A percentile compares a stretch with the other conserved stretches of the same genome.
Evolutionary conservation across 1,284 basidiomycete species (phyloP).

Genomic region (Meripilus lineatus): DNA sequence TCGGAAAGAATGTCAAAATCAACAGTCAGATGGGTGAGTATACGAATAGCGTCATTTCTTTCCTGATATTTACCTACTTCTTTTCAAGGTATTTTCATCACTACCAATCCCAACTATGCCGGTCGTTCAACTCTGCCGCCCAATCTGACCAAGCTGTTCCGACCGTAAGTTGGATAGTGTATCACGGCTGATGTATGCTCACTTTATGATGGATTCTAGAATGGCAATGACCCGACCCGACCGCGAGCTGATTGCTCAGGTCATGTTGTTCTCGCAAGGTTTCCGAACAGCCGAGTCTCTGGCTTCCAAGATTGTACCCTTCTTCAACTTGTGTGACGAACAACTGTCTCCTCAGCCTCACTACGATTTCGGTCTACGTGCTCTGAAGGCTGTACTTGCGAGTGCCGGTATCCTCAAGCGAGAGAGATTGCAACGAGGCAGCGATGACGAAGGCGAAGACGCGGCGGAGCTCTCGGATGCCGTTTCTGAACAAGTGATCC

Average conservation of each 20-base stretch:
- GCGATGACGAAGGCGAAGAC: conserved; percentile 39
- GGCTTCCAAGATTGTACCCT: conserved; percentile 97
- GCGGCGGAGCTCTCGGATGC: conserved; percentile 59
- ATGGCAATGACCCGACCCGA: conserved; percentile 99
- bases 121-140: conserved; percentile 96
- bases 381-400: conserved; percentile 93
- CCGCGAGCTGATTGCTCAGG: conserved; percentile 97
- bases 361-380: conserved; percentile 98
- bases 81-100: conserved; percentile 84
- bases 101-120: conserved; percentile 98
- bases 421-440: conserved; percentile 63
- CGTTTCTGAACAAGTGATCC: conserved; percentile 88
- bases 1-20: conserved; percentile 90
- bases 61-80: conserved; percentile 4
- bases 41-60: conserved; percentile 11
- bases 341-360: conserved; percentile 97
- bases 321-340: conserved; percentile 98
- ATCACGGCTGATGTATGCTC: conserved; percentile 4
- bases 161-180: conserved; percentile 61
- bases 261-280: conserved; percentile 99
- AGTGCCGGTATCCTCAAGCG: conserved; percentile 98
- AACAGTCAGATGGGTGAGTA: conserved; percentile 85
- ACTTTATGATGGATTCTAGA: conserved; percentile 35
- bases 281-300: conserved; percentile 96
- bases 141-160: conserved; percentile 93